Evolutionary conservation across 2,329 filamentous ascomycete species (phyloP), one percentile per base, ranked within the genome.

Genomic region (Coniochaeta sp.): DNA sequence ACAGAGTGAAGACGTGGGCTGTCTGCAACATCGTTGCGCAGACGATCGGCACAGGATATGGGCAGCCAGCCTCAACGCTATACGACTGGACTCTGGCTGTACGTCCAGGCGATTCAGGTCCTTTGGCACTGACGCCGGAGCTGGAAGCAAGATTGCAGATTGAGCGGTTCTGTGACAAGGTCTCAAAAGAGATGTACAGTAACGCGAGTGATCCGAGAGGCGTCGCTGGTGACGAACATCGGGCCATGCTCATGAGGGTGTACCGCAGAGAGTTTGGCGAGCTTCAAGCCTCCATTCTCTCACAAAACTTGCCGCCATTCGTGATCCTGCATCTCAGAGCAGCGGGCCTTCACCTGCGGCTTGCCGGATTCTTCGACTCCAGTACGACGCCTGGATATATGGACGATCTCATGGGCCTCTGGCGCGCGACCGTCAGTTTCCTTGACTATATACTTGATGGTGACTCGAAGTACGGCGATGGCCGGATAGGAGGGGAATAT

Each of bases 11-110:
- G 58, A 93, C 90, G 1, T 95, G 90, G 90, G 90, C 90, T 1
- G 88, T 91, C 4, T 91, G 89, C 76, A 95, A 95, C 69, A 89
- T 93, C 64, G 90, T 93, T 36, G 87, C 89, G 24, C 90, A 93
- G 68, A 87, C 86, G 60, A 85, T 93, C 50, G 89, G 89, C n/a
- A 93, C 90, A 4, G 90, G 90, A 22, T 91, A 92, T 67, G 90
- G 90, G 6, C 90, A 93, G 70, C 90, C 90, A 8, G 89, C 90
- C 6, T 90, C 89, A 54, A 91, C 86, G 58, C 79, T 88, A 56
- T 93, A 89, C 73, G 90, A 89, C 73, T 92, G 84, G 83, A 93
- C 86, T 1, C 77, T 89, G 62, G 86, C 81, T 54, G 77, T 83
- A 66, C 77, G 84, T 57, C 80, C 83, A 1, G 83, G 83, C 56